These are phyloP conservation scores for Aureobasidium sp. DNA, from an alignment of 2,329 filamentous ascomycete genomes.

Conservation along the genomic window DNA sequence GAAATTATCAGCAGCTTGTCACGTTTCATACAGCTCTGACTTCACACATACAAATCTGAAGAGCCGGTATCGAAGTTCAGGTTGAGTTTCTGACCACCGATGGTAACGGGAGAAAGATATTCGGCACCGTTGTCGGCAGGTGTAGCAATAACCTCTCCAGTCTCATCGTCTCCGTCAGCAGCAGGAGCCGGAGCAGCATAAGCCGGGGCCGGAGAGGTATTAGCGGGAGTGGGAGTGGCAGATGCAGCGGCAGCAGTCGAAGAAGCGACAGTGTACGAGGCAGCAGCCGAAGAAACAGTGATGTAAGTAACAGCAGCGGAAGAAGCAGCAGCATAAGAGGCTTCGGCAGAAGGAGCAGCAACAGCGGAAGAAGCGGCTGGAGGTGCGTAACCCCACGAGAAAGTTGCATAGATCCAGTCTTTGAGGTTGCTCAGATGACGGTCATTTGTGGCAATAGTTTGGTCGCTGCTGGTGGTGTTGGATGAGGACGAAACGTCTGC, in stretches of 20 bases:
- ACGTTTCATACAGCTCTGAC: not conserved
- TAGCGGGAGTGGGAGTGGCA: not conserved
- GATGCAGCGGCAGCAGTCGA: not conserved
- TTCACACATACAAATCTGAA: conserved; percentile 52
- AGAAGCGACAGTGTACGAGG: not conserved
- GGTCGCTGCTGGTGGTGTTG: not conserved
- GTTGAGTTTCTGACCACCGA: conserved; percentile 60
- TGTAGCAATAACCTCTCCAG: conserved; percentile 54
- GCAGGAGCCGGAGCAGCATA: not conserved
- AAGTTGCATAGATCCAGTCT: not conserved
- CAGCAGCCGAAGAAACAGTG: not conserved
- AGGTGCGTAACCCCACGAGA: not conserved
- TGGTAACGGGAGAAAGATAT: conserved; percentile 60
- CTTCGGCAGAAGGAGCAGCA: not conserved
- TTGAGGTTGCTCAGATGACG: not conserved
- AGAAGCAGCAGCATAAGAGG: not conserved
- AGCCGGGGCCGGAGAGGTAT: not conserved
- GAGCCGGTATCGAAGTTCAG: conserved; percentile 71
- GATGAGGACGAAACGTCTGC: not conserved
- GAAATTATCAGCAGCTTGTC: not conserved
- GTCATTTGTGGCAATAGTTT: not conserved
- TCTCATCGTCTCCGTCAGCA: conserved; percentile 13
- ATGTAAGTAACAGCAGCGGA: not conserved
- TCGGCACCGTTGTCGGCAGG: conserved; percentile 58
- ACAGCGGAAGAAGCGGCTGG: not conserved